Percentiles rank a stretch among this genome's conserved stretches.
These are phyloP conservation scores for Bocquillonia castaneifolia DNA, from an alignment of 441 rosid species.

Conservation along the genomic window DNA sequence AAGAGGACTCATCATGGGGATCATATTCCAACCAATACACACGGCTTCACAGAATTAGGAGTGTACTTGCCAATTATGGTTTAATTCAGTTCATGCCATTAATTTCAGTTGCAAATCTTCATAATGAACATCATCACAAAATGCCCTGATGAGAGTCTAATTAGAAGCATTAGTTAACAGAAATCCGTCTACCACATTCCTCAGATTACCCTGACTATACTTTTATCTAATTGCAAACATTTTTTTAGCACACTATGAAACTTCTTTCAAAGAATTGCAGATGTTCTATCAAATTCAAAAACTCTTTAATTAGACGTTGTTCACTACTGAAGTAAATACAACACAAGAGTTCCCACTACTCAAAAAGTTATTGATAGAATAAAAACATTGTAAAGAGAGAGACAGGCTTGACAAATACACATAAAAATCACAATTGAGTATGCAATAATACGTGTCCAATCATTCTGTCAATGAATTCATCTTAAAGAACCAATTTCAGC, in stretches of 20 bases:
- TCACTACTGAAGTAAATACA: neutral
- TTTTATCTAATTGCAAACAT: neutral
- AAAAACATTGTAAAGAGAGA: neutral
- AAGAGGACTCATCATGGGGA: neutral
- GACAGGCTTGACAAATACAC: neutral
- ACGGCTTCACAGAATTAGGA: neutral
- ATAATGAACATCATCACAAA: neutral
- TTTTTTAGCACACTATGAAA: neutral
- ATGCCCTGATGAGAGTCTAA: neutral
- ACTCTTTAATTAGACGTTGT: neutral
- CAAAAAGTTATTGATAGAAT: neutral
- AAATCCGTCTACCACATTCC: neutral
- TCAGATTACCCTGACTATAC: neutral
- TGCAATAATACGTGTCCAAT: neutral
- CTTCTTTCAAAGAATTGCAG: neutral
- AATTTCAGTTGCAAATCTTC: neutral
- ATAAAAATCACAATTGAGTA: neutral
- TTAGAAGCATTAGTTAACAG: neutral
- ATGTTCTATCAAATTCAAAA: neutral
- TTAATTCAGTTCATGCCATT: neutral
- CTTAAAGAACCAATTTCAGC: neutral
- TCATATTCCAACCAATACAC: neutral
- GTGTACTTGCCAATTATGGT: neutral
- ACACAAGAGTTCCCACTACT: neutral
- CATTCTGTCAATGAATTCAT: neutral